Percentiles rank a stretch among this genome's conserved stretches.
phyloP scores from a whole-genome alignment of 495 filamentous ascomycete genomes.

The Penicillium pancosmium region DNA sequence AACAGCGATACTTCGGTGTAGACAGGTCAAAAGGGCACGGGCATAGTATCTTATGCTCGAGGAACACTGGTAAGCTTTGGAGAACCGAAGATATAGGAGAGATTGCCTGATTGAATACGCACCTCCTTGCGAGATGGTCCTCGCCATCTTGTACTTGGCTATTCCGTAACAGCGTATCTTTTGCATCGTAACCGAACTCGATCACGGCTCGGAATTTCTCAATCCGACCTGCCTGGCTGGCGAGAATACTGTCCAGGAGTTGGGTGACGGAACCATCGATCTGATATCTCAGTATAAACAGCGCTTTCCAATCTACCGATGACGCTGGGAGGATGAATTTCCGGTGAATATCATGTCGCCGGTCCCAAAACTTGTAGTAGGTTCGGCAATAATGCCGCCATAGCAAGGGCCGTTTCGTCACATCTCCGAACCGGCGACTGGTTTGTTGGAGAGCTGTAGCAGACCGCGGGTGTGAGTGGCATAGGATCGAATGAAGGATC shows the following conservation, averaged over 20 bases:
- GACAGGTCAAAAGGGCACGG: constrained; percentile 67
- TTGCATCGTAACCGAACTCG: constrained; percentile 79
- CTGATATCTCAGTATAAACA: constrained; percentile 64
- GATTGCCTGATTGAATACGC: constrained; percentile 4
- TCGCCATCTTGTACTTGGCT: constrained; percentile 60
- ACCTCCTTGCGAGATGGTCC: constrained; percentile 85
- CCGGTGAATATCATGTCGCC: constrained; percentile 60
- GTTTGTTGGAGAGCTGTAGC: constrained; percentile 56
- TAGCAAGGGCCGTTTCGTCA: constrained; percentile 70
- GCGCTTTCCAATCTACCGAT: constrained; percentile 73
- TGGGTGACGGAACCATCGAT: constrained; percentile 57
- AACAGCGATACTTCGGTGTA: constrained; percentile 81
- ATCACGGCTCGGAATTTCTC: constrained; percentile 69
- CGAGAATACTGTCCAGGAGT: constrained; percentile 70
- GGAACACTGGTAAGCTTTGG: too few relatives aligned
- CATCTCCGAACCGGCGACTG: constrained; percentile 63
- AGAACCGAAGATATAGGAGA: neutral
- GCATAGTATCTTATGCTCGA: constrained; percentile 66
- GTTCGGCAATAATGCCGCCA: constrained; percentile 76
- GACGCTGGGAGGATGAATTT: constrained; percentile 56
- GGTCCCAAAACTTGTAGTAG: constrained; percentile 73
- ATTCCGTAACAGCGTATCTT: constrained; percentile 77
- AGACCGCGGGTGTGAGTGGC: constrained; percentile 54
- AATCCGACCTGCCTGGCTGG: constrained; percentile 67
- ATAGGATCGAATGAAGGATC: constrained; percentile 70